A percentile compares a stretch with the other conserved stretches of the same genome.
Conservation (phyloP, 1,139 yeast genomes). For the Protomyces arabidopsidicola region DNA sequence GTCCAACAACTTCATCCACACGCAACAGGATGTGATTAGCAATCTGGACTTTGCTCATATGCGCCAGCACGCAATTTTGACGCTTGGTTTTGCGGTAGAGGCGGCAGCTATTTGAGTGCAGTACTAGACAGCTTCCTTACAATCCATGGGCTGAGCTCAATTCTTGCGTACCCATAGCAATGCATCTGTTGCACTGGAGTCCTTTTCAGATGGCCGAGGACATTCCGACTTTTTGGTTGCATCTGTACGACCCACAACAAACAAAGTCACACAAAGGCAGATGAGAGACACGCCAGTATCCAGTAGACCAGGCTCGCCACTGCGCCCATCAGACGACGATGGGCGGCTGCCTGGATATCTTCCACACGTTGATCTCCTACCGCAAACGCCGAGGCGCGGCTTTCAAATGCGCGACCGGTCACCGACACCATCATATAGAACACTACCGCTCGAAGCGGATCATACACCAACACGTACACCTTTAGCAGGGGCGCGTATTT, state of each 20-base stretch:
- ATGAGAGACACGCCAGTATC: neutral
- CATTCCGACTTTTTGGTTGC: too few relatives aligned
- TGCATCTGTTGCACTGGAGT: neutral
- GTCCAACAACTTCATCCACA: slow-evolving; percentile 67
- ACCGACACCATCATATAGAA: neutral
- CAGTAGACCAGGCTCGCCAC: neutral
- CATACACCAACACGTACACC: neutral
- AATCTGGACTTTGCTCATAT: slow-evolving; percentile 71
- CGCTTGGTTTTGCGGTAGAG: slow-evolving; percentile 66
- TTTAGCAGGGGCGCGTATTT: neutral
- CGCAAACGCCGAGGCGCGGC: neutral
- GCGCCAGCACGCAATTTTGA: slow-evolving; percentile 70
- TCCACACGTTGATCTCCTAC: neutral
- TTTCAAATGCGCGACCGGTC: neutral
- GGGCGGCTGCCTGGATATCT: neutral
- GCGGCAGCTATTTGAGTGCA: neutral
- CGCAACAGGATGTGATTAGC: slow-evolving; percentile 74
- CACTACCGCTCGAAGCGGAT: neutral
- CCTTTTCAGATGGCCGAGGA: neutral
- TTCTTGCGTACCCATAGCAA: too few relatives aligned
- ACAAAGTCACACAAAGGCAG: neutral
- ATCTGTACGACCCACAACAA: neutral
- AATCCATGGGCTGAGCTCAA: too few relatives aligned
- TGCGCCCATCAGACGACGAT: neutral
- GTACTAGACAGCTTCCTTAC: neutral